Evolutionary conservation across 257 asterid species (phyloP).

Genomic region (Voacanga thouarsii): DNA sequence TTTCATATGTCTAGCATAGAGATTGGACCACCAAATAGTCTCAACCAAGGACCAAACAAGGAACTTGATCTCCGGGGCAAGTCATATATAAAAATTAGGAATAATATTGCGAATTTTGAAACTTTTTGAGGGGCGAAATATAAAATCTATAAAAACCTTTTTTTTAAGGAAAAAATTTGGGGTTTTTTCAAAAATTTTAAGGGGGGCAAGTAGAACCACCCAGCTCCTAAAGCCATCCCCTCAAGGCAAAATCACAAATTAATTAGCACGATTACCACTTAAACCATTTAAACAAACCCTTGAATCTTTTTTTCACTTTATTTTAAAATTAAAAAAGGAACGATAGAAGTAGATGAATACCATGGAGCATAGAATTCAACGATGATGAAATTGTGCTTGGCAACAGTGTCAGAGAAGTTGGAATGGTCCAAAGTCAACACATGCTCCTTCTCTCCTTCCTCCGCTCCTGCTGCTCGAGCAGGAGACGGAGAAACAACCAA

Average conservation of each 20-base stretch:
- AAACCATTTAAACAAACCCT: not conserved
- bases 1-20: no score
- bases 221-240: not conserved
- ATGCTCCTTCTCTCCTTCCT: constrained; percentile 40
- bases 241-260: not conserved
- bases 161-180: no score
- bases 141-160: no score
- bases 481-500: constrained; percentile 18
- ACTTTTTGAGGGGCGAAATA: no score
- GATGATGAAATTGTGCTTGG: constrained; percentile 57
- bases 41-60: no score
- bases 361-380: constrained; percentile 86
- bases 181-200: not conserved
- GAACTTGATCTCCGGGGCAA: no score
- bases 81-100: no score
- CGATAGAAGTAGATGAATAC: constrained; percentile 24
- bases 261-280: not conserved
- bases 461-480: constrained; percentile 30
- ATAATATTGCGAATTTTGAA: no score
- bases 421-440: constrained; percentile 66
- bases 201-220: not conserved
- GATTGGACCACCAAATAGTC: no score
- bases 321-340: not conserved
- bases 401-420: constrained; percentile 50
- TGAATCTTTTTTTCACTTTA: no score